phyloP scores from a whole-genome alignment of 768 basidiomycete species.

The Tylopilus intermedius region DNA sequence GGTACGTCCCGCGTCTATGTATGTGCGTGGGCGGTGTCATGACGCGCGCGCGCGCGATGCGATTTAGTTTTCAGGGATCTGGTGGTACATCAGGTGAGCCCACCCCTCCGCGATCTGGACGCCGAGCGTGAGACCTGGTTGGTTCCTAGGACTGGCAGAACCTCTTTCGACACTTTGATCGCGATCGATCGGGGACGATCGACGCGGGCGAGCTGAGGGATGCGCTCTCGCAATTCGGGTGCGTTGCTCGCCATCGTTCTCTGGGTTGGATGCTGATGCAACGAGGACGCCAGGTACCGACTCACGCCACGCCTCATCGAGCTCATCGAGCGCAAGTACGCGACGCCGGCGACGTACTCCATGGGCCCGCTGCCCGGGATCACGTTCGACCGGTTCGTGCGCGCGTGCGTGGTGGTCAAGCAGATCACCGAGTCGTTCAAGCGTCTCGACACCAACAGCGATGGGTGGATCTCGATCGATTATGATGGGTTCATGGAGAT shows the following conservation, averaged over 20 bases:
- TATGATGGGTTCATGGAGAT: slow-evolving; percentile 54
- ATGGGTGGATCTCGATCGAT: slow-evolving; percentile 50
- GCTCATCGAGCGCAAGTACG: slow-evolving; percentile 76
- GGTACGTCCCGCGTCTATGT: slow-evolving; percentile 32
- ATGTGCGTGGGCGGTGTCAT: no score
- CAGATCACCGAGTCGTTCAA: slow-evolving; percentile 71
- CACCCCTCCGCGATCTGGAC: no score
- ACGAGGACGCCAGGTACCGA: slow-evolving; percentile 44
- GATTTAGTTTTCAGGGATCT: slow-evolving; percentile 61
- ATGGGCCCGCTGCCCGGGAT: slow-evolving; percentile 50
- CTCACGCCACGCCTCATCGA: slow-evolving; percentile 61
- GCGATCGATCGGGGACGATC: slow-evolving; percentile 78
- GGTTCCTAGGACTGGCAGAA: slow-evolving; percentile 68
- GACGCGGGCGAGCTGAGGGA: slow-evolving; percentile 61
- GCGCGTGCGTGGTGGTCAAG: slow-evolving; percentile 79
- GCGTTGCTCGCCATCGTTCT: slow-evolving; percentile 5
- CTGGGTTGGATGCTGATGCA: background rate
- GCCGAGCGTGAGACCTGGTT: no score
- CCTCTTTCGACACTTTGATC: slow-evolving; percentile 78
- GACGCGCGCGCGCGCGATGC: background rate
- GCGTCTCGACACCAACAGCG: slow-evolving; percentile 56
- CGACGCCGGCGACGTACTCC: slow-evolving; percentile 34
- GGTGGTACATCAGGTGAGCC: slow-evolving; percentile 66
- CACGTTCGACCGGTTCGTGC: slow-evolving; percentile 82
- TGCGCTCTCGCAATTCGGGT: slow-evolving; percentile 75